Evolutionary conservation across 192 early-diverging fungal genomes (phyloP), one percentile per base, ranked within the genome.

Genomic region (Powellomyces hirtus): DNA sequence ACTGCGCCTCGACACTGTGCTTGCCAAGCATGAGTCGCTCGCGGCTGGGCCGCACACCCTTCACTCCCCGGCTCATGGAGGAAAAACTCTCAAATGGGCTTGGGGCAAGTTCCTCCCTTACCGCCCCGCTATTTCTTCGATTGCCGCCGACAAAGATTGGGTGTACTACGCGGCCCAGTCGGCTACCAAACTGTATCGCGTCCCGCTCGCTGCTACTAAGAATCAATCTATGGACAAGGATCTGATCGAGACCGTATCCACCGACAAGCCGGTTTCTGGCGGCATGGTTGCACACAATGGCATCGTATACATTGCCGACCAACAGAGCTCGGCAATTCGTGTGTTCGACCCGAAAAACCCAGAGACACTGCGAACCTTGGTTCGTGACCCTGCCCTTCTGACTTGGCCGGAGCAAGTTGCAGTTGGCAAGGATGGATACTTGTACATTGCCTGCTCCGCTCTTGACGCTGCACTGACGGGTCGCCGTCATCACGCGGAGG

Each of bases 231-330:
- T 30, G 24, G 27, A 26, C 2, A 26, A 33, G 5, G 10, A 1
- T 2, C 2, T 16, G 27, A 31, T 56, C 33, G 27, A 26, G 31
- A 56, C 27, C 4, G 22, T 56, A 22, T 18, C 5, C 27, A 56
- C 53, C 53, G 26, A 56, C 31, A 56, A 56, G 53, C 53, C 53
- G 27, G 29, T 56, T 16, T 56, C 53, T 22, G 53, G 53, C 22
- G 53, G 53, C 16, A 56, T 56, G 53, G 53, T 56, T 16, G 18
- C 4, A 2, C 22, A 26, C 26, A 29, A 56, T 4, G 53, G 53
- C 16, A 16, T 31, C 16, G 16, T 56, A 1, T 56, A 56, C 53
- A 56, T 56, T 56, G 53, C 53, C 16, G 53, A 56, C 53, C 53
- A 26, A 30, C 53, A 56, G 53, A 56, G 27, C 4, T 56, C 53